Evolutionary conservation across 768 basidiomycete genomes (phyloP), one percentile per base, ranked within the genome.

Genomic region (Punctularia strigosozonata): DNA sequence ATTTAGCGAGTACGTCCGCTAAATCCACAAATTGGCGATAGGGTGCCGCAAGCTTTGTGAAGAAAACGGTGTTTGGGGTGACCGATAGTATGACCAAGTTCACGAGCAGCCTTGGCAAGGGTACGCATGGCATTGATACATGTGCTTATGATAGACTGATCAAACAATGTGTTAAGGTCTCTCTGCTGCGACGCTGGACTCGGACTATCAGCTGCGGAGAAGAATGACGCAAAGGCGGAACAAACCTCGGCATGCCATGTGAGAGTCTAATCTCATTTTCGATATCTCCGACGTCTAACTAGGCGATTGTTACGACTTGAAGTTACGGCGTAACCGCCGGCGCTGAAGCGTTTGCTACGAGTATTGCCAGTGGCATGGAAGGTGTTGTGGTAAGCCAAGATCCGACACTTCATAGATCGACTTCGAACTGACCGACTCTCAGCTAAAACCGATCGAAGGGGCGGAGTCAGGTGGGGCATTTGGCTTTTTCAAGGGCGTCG

Each of bases 61-160:
- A 98, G 68, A 99, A 99, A 65, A 95, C 94, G 0, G 87, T 98
- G 5, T 99, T 98, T 50, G 95, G 95, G 25, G 56, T 99, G 31
- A 85, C 86, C 24, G 94, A 99, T 52, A 94, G 89, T 54, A 67
- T 99, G 55, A 92, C 92, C n/a, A 98, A 97, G 59, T 82, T 99
- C 52, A 98, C 95, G 2, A 88, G 91, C 46, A 95, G 90, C 56
- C 78, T 99, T 44, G 89, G 94, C 31, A 99, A 99, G 71, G 91
- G 90, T 85, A 31, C 26, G 20, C 5, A 18, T 17, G n/a, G n/a
- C 28, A 30, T 10, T 30, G 10, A 15, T 30, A 15, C 10, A 30
- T 10, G 28, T 30, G 10, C 10, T 15, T 30, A 10, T 10, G 28
- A 30, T 30, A 30, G 10, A 10, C 15, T 30, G 10, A 30, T 10